phyloP scores from a whole-genome alignment of 1,284 basidiomycete genomes.

The Kalmanozyma brasiliensis region DNA sequence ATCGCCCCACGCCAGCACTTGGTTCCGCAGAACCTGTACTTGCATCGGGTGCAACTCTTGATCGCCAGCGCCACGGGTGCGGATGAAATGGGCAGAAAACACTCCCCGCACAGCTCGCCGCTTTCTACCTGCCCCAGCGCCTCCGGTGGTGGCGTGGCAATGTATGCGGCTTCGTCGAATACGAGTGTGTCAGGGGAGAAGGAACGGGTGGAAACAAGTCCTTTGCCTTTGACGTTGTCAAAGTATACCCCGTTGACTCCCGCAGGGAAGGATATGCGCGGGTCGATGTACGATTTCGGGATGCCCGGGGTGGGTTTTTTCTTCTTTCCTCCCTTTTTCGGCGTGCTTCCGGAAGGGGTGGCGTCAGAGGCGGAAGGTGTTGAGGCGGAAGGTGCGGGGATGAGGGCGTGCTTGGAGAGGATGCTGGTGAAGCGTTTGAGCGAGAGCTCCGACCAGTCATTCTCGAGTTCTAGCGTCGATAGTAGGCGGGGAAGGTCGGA shows the following conservation, averaged over 20 bases:
- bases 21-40: constrained; percentile 81
- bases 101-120: constrained; percentile 57
- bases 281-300: constrained; percentile 55
- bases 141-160: constrained; percentile 60
- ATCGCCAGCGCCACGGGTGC: constrained; percentile 65
- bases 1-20: constrained; percentile 77
- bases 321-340: constrained; percentile 50
- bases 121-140: constrained; percentile 27
- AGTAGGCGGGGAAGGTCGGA: constrained; percentile 39
- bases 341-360: too few relatives aligned
- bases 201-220: constrained; percentile 77
- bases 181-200: constrained; percentile 79
- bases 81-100: constrained; percentile 61
- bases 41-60: constrained; percentile 52
- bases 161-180: constrained; percentile 78
- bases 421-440: constrained; percentile 39
- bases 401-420: constrained; percentile 25
- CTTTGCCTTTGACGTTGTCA: constrained; percentile 80
- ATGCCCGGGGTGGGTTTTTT: constrained; percentile 26
- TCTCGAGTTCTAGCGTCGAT: constrained; percentile 42
- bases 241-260: constrained; percentile 77
- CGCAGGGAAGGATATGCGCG: constrained; percentile 33
- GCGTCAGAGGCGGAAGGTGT: too few relatives aligned
- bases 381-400: constrained; percentile 1
- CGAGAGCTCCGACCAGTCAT: constrained; percentile 48